Evolutionary conservation across 805 yeast species (phyloP), one percentile per base, ranked within the genome.

Genomic region (Kazachstania taianensis): DNA sequence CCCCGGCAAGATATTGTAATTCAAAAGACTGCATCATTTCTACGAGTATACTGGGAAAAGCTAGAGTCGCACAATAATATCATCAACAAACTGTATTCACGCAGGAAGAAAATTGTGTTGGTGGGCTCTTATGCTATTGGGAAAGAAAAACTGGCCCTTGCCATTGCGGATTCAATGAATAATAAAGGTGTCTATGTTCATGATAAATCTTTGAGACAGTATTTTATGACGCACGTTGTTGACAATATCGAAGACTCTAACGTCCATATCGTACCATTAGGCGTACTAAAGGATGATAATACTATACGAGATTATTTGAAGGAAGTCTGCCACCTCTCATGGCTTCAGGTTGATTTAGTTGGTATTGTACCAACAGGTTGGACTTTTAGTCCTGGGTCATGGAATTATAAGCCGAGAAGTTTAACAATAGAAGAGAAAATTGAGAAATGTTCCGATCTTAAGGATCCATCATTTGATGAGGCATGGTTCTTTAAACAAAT

Each of bases 71-170:
- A n/a, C n/a, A n/a, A n/a, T n/a, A n/a, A n/a, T n/a, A n/a, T n/a
- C n/a, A 9, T 9, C 25, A 3, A 4, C 25, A 22, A 22, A n/a
- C 8, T 9, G 25, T n/a, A n/a, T 4, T n/a, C 25, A 9, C 25
- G 25, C 12, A 16, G 15, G 13, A 10, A 18, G 35, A 38, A 41
- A 9, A 12, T 25, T 47, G 35, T 28, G 29, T 36, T 82, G 7
- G 77, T 92, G 12, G 97, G 97, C 0, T 78, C 95, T 0, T 92
- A 92, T 55, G 73, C 87, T 2, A 86, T 92, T 26, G 98, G 98
- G 3, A 92, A 92, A 53, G 98, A 92, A 53, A 72, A 79, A 39
- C 55, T 92, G 20, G 96, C 95, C 0, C 57, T 83, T 6, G 63
- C 72, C 1, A 61, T 82, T 9, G 81, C 84, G 46, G 59, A 69